Conservation (phyloP, 2,329 filamentous ascomycete species). For the Arthroderma uncinatum region DNA sequence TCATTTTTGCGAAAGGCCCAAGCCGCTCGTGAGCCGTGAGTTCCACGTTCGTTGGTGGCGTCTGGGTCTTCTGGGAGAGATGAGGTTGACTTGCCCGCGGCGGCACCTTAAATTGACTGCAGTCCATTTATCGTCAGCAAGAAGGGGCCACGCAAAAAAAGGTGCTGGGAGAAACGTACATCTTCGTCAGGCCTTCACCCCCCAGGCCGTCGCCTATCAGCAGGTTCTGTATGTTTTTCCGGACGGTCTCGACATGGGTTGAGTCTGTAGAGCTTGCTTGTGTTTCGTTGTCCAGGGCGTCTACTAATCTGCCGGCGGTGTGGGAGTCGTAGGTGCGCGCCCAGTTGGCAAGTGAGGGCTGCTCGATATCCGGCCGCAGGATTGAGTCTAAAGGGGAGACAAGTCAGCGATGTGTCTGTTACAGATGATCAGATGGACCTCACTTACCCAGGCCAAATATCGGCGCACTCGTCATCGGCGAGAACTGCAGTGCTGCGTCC, state of each 20-base stretch:
- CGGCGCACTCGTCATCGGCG: constrained; percentile 40
- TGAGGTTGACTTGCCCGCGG: constrained; percentile 17
- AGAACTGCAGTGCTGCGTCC: constrained; percentile 39
- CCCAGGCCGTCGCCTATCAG: constrained; percentile 30
- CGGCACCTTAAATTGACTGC: constrained; percentile 36
- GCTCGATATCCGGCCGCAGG: constrained; percentile 32
- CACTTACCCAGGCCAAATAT: constrained; percentile 36
- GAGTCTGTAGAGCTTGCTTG: constrained; percentile 45
- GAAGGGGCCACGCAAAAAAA: background rate
- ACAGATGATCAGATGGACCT: background rate
- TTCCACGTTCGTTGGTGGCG: constrained; percentile 15
- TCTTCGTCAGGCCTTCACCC: constrained; percentile 9
- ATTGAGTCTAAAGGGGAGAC: constrained; percentile 28
- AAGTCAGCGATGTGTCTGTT: background rate
- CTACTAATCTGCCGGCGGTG: constrained; percentile 44
- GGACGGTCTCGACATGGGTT: constrained; percentile 56
- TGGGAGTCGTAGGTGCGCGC: constrained; percentile 40
- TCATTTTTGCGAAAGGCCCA: constrained; percentile 45
- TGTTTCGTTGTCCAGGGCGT: constrained; percentile 61
- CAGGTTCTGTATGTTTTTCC: constrained; percentile 64
- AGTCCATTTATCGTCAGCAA: background rate
- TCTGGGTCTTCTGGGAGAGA: constrained; percentile 5
- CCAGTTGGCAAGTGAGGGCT: constrained; percentile 26
- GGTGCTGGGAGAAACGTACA: background rate
- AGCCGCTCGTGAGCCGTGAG: constrained; percentile 27